phyloP scores from a whole-genome alignment of 1,139 yeast genomes.

The Scheffersomyces quercinus region DNA sequence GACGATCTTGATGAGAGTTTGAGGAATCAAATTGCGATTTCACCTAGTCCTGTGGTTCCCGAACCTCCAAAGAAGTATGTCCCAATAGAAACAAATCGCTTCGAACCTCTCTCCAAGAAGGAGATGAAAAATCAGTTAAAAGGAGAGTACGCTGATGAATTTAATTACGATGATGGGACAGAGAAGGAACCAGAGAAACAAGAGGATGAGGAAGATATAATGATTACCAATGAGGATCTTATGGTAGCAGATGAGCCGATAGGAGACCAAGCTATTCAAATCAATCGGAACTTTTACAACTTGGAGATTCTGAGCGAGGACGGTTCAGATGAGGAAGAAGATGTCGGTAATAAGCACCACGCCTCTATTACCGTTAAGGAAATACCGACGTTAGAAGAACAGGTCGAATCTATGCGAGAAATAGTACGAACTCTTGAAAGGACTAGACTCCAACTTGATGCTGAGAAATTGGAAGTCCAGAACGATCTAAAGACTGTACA shows the following conservation, averaged over 20 bases:
- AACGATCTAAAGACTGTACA: neutral
- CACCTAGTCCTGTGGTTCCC: neutral
- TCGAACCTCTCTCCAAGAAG: slow-evolving; percentile 8
- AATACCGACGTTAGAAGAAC: neutral
- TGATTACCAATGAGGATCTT: slow-evolving; percentile 8
- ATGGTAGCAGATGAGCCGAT: slow-evolving; percentile 10
- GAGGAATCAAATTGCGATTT: slow-evolving; percentile 1
- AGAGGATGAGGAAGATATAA: slow-evolving; percentile 6
- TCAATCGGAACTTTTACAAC: slow-evolving; percentile 12
- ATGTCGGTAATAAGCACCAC: neutral
- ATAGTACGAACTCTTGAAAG: neutral
- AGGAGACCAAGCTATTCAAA: slow-evolving; percentile 1
- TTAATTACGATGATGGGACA: slow-evolving; percentile 14
- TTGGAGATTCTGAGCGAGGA: slow-evolving; percentile 10
- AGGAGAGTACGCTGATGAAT: slow-evolving; percentile 15
- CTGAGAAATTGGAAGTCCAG: neutral
- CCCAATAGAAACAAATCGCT: slow-evolving; percentile 8
- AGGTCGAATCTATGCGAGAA: neutral
- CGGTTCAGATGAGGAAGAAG: slow-evolving; percentile 6
- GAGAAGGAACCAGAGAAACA: slow-evolving; percentile 4
- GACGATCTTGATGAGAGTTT: slow-evolving; percentile 15
- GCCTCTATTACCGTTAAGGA: too few species aligned
- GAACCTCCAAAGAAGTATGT: slow-evolving; percentile 9
- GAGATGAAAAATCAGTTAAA: slow-evolving; percentile 9
- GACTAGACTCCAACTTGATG: neutral